These are phyloP conservation scores for Ammopiptanthus mongolicus DNA, from an alignment of 306 rosid species.

Conservation along the genomic window DNA sequence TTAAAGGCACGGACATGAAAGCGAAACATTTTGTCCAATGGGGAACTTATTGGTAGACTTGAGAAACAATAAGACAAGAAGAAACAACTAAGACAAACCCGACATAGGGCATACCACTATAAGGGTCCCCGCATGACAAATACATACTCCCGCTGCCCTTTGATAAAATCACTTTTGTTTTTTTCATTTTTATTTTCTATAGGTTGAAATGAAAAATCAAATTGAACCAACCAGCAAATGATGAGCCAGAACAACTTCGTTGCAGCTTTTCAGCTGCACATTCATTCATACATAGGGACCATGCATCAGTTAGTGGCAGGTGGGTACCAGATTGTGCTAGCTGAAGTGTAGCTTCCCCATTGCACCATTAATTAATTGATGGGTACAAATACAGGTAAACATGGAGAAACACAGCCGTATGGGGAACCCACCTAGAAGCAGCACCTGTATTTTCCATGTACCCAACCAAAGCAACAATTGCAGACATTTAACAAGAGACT, in stretches of 20 bases:
- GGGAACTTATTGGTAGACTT: slow-evolving; percentile 13
- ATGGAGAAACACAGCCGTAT: slow-evolving; percentile 7
- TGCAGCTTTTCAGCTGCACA: slow-evolving; percentile 21
- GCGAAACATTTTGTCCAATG: slow-evolving; percentile 27
- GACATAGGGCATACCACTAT: not conserved
- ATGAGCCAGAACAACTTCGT: slow-evolving; percentile 1
- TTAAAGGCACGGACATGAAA: slow-evolving; percentile 29
- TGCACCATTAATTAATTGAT: slow-evolving; percentile 16
- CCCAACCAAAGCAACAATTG: slow-evolving; percentile 20
- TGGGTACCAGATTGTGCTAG: slow-evolving; percentile 21
- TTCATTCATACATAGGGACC: slow-evolving; percentile 29
- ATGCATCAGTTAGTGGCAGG: slow-evolving; percentile 27
- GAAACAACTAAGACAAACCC: slow-evolving; percentile 39
- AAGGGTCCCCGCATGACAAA: slow-evolving; percentile 26
- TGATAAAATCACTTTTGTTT: not conserved
- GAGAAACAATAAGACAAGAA: slow-evolving; percentile 26
- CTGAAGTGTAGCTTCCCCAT: slow-evolving; percentile 9
- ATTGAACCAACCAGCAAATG: slow-evolving; percentile 18
- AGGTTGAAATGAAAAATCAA: slow-evolving; percentile 13
- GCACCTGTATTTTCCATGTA: not conserved
- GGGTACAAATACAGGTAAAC: slow-evolving; percentile 22
- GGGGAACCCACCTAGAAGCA: slow-evolving; percentile 26
- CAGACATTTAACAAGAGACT: slow-evolving; percentile 2
- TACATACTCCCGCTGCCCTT: slow-evolving; percentile 10
- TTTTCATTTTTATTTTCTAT: not conserved